Percentiles rank a stretch among this genome's conserved stretches.
Conservation (phyloP, 2,329 filamentous ascomycete species). For the Colletotrichum tropicale region DNA sequence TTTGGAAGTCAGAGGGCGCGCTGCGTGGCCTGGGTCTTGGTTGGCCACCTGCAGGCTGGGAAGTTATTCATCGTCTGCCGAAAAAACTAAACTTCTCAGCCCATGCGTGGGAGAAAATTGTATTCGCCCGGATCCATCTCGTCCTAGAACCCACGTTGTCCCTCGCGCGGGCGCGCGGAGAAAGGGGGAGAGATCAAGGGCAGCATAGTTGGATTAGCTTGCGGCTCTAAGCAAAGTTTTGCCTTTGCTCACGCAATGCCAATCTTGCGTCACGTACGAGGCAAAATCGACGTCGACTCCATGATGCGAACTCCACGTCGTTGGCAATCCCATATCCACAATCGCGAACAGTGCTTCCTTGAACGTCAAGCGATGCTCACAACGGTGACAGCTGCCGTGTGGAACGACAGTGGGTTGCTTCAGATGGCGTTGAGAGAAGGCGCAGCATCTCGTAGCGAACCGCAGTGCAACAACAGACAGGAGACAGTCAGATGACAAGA, state of each 20-base stretch:
- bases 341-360: not conserved
- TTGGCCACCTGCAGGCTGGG: not conserved
- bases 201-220: not conserved
- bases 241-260: not conserved
- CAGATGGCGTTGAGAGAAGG: constrained; percentile 1
- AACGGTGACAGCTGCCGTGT: constrained; percentile 3
- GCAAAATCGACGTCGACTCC: not conserved
- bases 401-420: not conserved
- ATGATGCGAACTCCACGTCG: not conserved
- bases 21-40: not conserved
- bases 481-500: constrained; percentile 15
- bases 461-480: not conserved
- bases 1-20: not conserved
- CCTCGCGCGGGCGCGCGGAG: not conserved
- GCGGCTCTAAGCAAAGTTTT: not conserved
- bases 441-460: constrained; percentile 7
- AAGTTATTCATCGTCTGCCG: not conserved
- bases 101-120: not conserved
- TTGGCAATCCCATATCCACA: not conserved
- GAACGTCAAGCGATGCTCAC: not conserved
- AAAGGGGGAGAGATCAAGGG: not conserved
- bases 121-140: not conserved
- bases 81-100: not conserved
- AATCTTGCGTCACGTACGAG: not conserved
- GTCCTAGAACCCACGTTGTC: not conserved